Evolutionary conservation across 2,329 filamentous ascomycete species (phyloP), one percentile per base, ranked within the genome.

Genomic region (Podosphaera fusca): DNA sequence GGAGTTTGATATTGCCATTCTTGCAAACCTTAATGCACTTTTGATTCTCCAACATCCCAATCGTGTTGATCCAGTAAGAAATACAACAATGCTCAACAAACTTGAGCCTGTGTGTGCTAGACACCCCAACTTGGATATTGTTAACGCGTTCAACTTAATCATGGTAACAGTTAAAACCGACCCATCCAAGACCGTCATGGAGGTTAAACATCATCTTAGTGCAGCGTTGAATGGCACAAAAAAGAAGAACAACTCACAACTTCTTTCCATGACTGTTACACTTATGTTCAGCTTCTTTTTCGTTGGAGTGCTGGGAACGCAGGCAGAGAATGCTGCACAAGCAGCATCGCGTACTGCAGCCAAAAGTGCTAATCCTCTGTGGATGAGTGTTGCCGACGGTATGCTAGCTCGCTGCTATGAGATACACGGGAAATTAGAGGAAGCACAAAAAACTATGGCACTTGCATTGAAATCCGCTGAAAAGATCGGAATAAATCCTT

Each of bases 251-350:
- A 95, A 95, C 67, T 79, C 79, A 35, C 85, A 94, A 61, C 83
- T 89, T 56, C 76, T 88, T n/a, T 82, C 82, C 53, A 84, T 95
- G 61, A 82, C 84, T 4, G 78, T 95, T 59, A 88, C 82, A 62
- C 82, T 92, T 61, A 94, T 95, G 84, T 84, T 85, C 56, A 81
- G 78, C 65, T 79, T 81, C 55, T 84, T 95, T 56, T 69, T 68
- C 57, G 58, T 58, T 4, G 63, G 63, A 54, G 62, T 66, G 3
- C 64, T 95, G 89, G 87, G 87, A 55, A 83, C 85, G 58, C 85
- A 89, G 67, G 83, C 84, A 0, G 75, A 86, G 59, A 88, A 88
- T 70, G 85, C 83, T 65, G 82, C 84, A 3, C 76, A 77, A 61
- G 84, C 85, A 0, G 83, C 81, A 31, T 75, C 77, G 31, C 76